These are phyloP conservation scores for Fusarium torreyae DNA, from an alignment of 2,329 filamentous ascomycete species.

Conservation along the genomic window DNA sequence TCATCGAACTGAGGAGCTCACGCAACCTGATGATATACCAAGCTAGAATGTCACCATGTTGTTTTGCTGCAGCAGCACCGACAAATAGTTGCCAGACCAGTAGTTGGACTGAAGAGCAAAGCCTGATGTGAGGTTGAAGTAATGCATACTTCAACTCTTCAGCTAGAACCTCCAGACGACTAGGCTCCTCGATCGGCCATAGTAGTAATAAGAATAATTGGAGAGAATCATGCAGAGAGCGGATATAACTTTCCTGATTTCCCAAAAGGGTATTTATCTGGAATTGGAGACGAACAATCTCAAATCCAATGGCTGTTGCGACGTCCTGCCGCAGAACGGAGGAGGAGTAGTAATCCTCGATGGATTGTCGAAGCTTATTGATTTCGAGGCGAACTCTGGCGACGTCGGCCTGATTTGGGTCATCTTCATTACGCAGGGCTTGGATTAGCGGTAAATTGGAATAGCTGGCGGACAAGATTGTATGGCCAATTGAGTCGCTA, in stretches of 20 bases:
- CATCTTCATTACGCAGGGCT: conserved; percentile 18
- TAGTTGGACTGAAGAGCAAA: conserved; percentile 37
- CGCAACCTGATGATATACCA: conserved; percentile 24
- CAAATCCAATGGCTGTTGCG: conserved; percentile 5
- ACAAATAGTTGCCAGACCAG: conserved; percentile 45
- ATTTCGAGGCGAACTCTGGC: conserved; percentile 3
- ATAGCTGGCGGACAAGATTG: neutral
- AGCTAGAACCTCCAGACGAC: neutral
- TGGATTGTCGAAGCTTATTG: neutral
- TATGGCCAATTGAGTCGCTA: conserved; percentile 39
- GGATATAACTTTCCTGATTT: conserved; percentile 26
- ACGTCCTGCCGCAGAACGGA: neutral
- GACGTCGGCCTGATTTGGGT: conserved; percentile 2
- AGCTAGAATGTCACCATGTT: neutral
- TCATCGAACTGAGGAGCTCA: conserved; percentile 13
- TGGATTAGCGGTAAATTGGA: conserved; percentile 34
- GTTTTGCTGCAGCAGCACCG: conserved; percentile 28
- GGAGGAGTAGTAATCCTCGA: conserved; percentile 2
- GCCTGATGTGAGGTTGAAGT: conserved; percentile 21
- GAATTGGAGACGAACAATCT: conserved; percentile 13
- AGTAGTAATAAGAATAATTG: conserved; percentile 24
- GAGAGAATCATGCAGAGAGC: conserved; percentile 18
- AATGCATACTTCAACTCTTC: conserved; percentile 19
- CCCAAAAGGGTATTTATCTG: conserved; percentile 23
- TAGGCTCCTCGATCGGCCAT: conserved; percentile 8